phyloP scores from a whole-genome alignment of 352 stramenopile genomes.

The Globisporangium nodosum region DNA sequence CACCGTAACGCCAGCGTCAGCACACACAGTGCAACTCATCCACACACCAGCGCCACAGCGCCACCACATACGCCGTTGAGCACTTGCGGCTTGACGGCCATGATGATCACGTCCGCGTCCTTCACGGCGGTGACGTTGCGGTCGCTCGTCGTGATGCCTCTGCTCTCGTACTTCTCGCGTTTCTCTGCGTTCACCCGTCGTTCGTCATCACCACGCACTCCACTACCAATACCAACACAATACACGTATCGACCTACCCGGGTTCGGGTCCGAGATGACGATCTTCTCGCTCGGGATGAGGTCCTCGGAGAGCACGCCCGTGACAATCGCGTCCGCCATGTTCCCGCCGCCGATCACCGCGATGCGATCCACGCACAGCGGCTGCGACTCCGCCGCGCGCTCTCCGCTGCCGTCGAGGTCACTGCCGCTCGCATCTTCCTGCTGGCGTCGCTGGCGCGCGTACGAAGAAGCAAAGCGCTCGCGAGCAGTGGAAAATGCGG shows the following conservation, averaged over 20 bases:
- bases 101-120: slow-evolving; percentile 88
- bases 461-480: slow-evolving; percentile 17
- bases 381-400: slow-evolving; percentile 1
- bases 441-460: slow-evolving; percentile 7
- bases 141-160: slow-evolving; percentile 53
- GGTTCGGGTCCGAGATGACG: slow-evolving; percentile 78
- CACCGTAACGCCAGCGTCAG: not conserved
- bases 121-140: slow-evolving; percentile 57
- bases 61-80: slow-evolving; percentile 56
- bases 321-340: slow-evolving; percentile 88
- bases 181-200: slow-evolving; percentile 22
- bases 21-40: not conserved
- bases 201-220: not conserved
- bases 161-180: slow-evolving; percentile 52
- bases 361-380: slow-evolving; percentile 47
- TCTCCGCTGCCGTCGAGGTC: not conserved
- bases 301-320: slow-evolving; percentile 62
- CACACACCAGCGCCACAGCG: not conserved
- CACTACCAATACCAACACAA: not conserved
- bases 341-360: slow-evolving; percentile 86
- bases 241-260: slow-evolving; percentile 16
- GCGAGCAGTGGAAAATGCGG: slow-evolving; percentile 1
- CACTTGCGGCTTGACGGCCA: slow-evolving; percentile 95
- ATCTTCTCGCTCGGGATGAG: slow-evolving; percentile 60
- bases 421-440: slow-evolving; percentile 9